Percentiles rank a stretch among this genome's conserved stretches.
Evolutionary conservation across 2,329 filamentous ascomycete genomes (phyloP).

Genomic region (Neonectria coccinea): DNA sequence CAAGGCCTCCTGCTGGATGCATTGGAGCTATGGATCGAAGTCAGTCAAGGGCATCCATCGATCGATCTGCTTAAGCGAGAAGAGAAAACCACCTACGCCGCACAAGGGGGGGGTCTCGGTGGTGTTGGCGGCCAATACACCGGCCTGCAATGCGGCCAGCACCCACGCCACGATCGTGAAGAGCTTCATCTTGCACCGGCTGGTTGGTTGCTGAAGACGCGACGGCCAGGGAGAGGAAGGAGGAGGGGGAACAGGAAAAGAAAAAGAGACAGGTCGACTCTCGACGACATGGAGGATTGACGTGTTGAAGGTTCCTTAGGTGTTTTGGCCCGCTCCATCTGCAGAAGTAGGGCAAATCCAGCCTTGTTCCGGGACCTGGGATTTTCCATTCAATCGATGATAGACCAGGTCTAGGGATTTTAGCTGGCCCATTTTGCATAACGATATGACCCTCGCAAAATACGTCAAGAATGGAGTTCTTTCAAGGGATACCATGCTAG

Average conservation of each 20-base stretch:
- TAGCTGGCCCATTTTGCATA: not conserved
- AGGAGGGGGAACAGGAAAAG: not conserved
- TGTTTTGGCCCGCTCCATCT: not conserved
- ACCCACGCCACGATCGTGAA: constrained; percentile 12
- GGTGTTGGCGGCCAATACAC: constrained; percentile 22
- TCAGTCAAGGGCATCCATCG: constrained; percentile 15
- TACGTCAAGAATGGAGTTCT: not conserved
- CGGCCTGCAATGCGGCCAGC: constrained; percentile 30
- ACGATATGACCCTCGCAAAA: not conserved
- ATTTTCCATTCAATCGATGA: constrained; percentile 6
- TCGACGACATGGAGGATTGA: not conserved
- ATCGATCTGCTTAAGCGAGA: not conserved
- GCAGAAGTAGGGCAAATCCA: not conserved
- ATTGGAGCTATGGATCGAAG: constrained; percentile 29
- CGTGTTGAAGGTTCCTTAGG: not conserved
- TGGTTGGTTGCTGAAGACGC: constrained; percentile 1
- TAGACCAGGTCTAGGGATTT: not conserved
- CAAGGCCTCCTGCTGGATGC: constrained; percentile 29
- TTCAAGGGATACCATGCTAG: constrained; percentile 10
- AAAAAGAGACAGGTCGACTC: not conserved
- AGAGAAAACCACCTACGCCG: constrained; percentile 16
- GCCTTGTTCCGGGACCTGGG: no score
- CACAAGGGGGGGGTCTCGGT: constrained; percentile 30
- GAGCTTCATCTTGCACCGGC: constrained; percentile 27
- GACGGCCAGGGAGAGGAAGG: not conserved